phyloP scores from a whole-genome alignment of 225 moss, liverwort and hornwort species.

The Physcomitrellopsis africana region DNA sequence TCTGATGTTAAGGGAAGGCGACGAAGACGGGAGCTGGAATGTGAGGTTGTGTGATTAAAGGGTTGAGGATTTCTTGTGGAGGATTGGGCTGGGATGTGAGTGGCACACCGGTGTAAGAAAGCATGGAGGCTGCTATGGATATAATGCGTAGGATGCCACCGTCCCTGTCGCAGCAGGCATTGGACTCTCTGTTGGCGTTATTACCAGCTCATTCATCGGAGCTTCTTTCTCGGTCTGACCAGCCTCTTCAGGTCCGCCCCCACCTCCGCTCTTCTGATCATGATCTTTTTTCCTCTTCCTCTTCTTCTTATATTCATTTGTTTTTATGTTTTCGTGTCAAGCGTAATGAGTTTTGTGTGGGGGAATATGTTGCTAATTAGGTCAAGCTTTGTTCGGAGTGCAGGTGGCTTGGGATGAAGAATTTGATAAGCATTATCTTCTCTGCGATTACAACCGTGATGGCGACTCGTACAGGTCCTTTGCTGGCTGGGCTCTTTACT shows the following conservation, averaged over 20 bases:
- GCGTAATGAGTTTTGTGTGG: background rate
- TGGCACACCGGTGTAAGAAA: background rate
- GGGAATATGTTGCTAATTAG: background rate
- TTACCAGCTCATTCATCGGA: constrained; percentile 71
- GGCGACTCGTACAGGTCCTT: constrained; percentile 74
- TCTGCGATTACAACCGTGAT: constrained; percentile 85
- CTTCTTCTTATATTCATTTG: background rate
- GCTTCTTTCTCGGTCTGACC: constrained; percentile 77
- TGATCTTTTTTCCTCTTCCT: background rate
- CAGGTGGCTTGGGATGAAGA: constrained; percentile 77
- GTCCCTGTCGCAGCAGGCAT: constrained; percentile 55
- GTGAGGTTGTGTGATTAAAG: background rate
- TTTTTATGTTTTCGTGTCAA: background rate
- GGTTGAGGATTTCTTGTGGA: background rate
- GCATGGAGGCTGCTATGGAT: constrained; percentile 86
- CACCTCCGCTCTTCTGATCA: background rate
- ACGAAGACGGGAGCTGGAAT: constrained; percentile 6
- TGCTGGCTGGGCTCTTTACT: background rate
- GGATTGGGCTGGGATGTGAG: background rate
- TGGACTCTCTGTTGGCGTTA: constrained; percentile 61
- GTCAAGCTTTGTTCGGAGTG: constrained; percentile 5
- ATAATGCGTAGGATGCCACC: constrained; percentile 84
- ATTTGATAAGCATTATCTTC: constrained; percentile 55
- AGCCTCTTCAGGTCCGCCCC: constrained; percentile 60
- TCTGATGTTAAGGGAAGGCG: background rate